Percentiles rank a stretch among this genome's conserved stretches.
These are phyloP conservation scores for Cyberlindnera petersonii DNA, from an alignment of 805 yeast species.

Conservation along the genomic window DNA sequence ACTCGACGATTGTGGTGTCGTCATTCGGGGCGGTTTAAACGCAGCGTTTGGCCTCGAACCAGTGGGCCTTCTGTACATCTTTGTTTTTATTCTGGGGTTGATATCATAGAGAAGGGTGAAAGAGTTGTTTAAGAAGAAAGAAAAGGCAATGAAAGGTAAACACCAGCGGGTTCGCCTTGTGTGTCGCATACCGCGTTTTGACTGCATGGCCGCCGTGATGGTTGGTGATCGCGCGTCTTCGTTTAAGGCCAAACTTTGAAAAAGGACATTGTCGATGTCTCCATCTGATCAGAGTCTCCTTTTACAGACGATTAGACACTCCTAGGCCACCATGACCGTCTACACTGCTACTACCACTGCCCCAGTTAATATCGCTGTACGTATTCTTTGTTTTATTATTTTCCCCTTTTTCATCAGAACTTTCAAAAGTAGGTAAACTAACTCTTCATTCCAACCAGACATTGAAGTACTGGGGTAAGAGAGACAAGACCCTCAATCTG, in stretches of 20 bases:
- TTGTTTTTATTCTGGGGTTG: not conserved
- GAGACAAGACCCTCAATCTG: conserved; percentile 81
- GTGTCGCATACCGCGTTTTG: too few species aligned
- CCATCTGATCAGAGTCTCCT: too few species aligned
- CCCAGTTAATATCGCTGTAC: conserved; percentile 93
- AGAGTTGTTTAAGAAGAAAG: too few species aligned
- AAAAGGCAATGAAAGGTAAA: conserved; percentile 6
- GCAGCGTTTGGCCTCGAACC: conserved; percentile 11
- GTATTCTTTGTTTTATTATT: conserved; percentile 32
- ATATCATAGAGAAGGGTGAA: too few species aligned
- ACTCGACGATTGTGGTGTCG: conserved; percentile 3
- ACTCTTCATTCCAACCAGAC: conserved; percentile 42
- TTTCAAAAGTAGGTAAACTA: not conserved
- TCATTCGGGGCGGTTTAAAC: conserved; percentile 19
- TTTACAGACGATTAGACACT: not conserved
- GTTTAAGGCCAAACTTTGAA: too few species aligned
- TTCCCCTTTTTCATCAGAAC: not conserved
- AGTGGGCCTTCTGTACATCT: conserved; percentile 11
- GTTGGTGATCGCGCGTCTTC: too few species aligned
- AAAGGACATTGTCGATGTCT: too few species aligned
- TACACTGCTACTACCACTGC: conserved; percentile 85
- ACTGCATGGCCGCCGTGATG: too few species aligned
- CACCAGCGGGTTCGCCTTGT: conserved; percentile 1
- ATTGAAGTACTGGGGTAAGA: conserved; percentile 97
- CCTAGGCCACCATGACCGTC: conserved; percentile 39